Evolutionary conservation across 2,329 filamentous ascomycete species (phyloP).

Genomic region (Colletotrichum echinochloae): DNA sequence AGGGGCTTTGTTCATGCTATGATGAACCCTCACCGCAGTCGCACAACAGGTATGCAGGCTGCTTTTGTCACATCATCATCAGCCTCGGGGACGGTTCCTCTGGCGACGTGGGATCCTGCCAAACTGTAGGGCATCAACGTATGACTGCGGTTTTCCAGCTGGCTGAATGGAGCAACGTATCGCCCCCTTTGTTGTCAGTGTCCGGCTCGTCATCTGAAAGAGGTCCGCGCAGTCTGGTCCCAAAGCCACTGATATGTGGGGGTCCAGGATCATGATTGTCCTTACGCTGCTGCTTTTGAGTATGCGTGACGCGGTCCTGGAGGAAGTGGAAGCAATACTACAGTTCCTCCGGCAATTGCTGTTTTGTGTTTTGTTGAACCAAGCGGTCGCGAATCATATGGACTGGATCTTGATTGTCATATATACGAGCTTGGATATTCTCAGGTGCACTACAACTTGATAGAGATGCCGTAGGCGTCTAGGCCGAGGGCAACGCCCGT

Average conservation of each 20-base stretch:
- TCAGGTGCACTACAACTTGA: conserved; percentile 70
- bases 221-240: background rate
- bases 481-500: conserved; percentile 76
- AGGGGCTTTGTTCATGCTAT: background rate
- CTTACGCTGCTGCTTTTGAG: background rate
- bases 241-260: background rate
- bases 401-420: background rate
- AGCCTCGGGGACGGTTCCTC: background rate
- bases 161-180: background rate
- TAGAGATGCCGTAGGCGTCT: conserved; percentile 74
- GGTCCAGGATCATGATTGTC: too few relatives aligned
- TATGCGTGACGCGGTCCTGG: background rate
- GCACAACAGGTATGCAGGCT: background rate
- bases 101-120: background rate
- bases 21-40: background rate
- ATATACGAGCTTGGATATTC: conserved; percentile 21
- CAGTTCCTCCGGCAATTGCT: background rate
- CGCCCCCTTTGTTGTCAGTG: background rate
- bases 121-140: background rate
- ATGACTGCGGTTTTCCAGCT: conserved; percentile 2
- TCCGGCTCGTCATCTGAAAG: background rate
- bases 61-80: conserved; percentile 2
- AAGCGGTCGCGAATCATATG: background rate
- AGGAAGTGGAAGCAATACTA: background rate
- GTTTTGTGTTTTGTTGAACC: background rate